Evolutionary conservation across 2,329 filamentous ascomycete species (phyloP).

Genomic region (Calonectria honghensis): DNA sequence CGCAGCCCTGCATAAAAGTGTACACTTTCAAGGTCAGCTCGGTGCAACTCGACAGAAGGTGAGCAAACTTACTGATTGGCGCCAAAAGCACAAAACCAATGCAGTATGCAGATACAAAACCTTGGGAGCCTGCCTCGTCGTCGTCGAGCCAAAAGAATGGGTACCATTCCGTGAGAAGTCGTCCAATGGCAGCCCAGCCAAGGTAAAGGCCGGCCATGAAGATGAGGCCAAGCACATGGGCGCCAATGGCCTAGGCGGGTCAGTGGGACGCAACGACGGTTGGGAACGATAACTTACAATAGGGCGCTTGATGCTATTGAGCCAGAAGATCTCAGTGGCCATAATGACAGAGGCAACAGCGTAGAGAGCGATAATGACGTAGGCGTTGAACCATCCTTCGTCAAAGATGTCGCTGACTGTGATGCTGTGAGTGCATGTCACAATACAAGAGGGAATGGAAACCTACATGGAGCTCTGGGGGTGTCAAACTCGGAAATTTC

Average conservation of each 20-base stretch:
- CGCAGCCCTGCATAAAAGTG: constrained; percentile 69
- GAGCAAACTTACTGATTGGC: constrained; percentile 64
- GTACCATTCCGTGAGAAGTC: constrained; percentile 65
- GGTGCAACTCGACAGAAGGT: not conserved
- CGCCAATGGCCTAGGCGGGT: constrained; percentile 64
- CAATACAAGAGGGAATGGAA: constrained; percentile 31
- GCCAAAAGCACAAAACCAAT: constrained; percentile 67
- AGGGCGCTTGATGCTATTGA: constrained; percentile 73
- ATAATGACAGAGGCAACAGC: constrained; percentile 65
- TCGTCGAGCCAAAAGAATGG: constrained; percentile 73
- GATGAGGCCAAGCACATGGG: constrained; percentile 65
- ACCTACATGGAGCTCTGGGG: constrained; percentile 53
- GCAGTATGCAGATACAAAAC: constrained; percentile 66
- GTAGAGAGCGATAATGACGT: constrained; percentile 68
- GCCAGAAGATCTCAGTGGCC: constrained; percentile 66
- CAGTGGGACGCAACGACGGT: constrained; percentile 11
- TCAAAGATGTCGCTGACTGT: constrained; percentile 69
- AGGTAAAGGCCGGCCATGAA: constrained; percentile 67
- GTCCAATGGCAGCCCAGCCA: constrained; percentile 69
- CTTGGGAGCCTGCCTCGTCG: constrained; percentile 63
- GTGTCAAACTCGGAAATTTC: not conserved
- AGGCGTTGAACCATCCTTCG: constrained; percentile 68
- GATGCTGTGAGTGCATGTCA: constrained; percentile 43
- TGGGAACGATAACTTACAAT: constrained; percentile 60
- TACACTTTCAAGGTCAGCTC: constrained; percentile 63